Conservation (phyloP, 192 early-diverging fungal species). For the Backusella mclennaniae region DNA sequence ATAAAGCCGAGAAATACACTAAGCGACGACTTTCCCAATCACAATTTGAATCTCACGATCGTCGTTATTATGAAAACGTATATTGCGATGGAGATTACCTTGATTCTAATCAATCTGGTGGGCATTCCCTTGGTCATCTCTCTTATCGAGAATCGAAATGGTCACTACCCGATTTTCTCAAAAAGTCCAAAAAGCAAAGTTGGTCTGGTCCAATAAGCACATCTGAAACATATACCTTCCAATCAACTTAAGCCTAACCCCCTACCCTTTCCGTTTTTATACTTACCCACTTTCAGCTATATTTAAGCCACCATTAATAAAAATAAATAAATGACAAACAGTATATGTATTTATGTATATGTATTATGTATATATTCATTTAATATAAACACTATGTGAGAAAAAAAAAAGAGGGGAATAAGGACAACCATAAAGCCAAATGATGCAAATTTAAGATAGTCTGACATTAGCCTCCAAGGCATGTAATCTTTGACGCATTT, state of each 20-base stretch:
- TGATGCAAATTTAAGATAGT: background rate
- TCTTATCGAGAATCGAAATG: background rate
- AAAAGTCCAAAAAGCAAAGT: background rate
- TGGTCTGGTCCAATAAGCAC: background rate
- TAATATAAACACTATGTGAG: background rate
- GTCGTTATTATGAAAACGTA: constrained; percentile 16
- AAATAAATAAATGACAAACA: background rate
- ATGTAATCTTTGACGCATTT: constrained; percentile 32
- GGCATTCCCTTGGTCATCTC: background rate
- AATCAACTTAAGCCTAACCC: background rate
- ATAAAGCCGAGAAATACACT: constrained; percentile 28
- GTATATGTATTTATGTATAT: background rate
- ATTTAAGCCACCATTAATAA: background rate
- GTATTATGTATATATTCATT: background rate
- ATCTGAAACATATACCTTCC: background rate
- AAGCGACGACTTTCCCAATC: constrained; percentile 24
- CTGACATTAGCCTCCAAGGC: constrained; percentile 28
- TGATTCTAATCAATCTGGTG: background rate
- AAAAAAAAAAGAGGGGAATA: background rate
- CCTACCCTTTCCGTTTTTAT: background rate
- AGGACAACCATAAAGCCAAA: background rate
- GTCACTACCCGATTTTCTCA: constrained; percentile 5
- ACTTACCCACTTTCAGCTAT: background rate
- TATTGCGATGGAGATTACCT: constrained; percentile 29
- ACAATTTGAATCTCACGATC: constrained; percentile 18